phyloP scores from a whole-genome alignment of 768 basidiomycete species.

The Lentinula sp. region DNA sequence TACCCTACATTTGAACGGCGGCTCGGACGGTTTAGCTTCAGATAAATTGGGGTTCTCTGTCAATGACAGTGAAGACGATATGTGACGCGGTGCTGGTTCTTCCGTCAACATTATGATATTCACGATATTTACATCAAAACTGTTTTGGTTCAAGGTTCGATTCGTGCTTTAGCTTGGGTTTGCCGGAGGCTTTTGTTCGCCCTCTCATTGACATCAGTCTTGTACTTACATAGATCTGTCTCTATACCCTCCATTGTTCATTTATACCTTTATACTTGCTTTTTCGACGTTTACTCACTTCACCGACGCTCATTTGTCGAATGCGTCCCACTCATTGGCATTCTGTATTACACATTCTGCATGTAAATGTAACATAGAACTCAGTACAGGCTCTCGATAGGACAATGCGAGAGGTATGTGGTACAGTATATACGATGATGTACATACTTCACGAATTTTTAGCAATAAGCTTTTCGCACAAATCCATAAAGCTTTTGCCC shows the following conservation, averaged over 20 bases:
- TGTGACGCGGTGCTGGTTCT: neutral
- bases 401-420: too few species aligned
- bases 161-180: neutral
- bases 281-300: neutral
- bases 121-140: neutral
- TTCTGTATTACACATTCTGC: neutral
- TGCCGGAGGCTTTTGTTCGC: neutral
- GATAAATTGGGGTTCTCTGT: conserved; percentile 7
- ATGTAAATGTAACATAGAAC: neutral
- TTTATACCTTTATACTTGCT: neutral
- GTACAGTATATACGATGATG: too few species aligned
- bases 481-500: neutral
- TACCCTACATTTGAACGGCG: conserved; percentile 53
- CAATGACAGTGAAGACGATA: neutral
- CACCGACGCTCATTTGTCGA: neutral
- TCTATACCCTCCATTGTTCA: neutral
- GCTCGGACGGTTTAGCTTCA: conserved; percentile 1
- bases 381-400: too few species aligned
- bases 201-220: neutral
- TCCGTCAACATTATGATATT: neutral
- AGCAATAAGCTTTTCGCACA: neutral
- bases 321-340: neutral
- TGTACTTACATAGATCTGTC: neutral
- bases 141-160: neutral
- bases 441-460: neutral